phyloP scores from a whole-genome alignment of 164 flowering plant species.

The Dillenia turbinata region DNA sequence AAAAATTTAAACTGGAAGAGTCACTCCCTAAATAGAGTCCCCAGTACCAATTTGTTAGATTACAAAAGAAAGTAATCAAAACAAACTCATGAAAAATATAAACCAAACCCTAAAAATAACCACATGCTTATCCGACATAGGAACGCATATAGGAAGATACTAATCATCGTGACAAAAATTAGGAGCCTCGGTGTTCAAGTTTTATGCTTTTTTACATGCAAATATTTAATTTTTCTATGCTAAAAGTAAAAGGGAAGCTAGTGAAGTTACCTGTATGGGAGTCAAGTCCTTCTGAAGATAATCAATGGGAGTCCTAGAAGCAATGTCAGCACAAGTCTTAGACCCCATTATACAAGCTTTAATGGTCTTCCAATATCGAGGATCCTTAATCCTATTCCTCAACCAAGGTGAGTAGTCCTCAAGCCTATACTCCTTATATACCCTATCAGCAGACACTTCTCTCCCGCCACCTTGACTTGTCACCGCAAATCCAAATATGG shows the following conservation, averaged over 20 bases:
- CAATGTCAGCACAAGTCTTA: slow-evolving; percentile 62
- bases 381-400: slow-evolving; percentile 46
- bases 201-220: too few species aligned
- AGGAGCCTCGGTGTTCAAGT: too few species aligned
- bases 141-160: too few species aligned
- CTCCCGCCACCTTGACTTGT: slow-evolving; percentile 72
- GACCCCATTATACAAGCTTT: slow-evolving; percentile 75
- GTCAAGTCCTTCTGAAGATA: slow-evolving; percentile 66
- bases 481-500: slow-evolving; percentile 79
- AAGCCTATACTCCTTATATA: slow-evolving; percentile 69
- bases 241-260: background rate
- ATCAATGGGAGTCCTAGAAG: slow-evolving; percentile 77
- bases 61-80: too few species aligned
- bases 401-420: slow-evolving; percentile 74
- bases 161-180: too few species aligned
- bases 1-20: too few species aligned
- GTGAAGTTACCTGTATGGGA: slow-evolving; percentile 68
- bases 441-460: slow-evolving; percentile 43
- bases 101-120: too few species aligned
- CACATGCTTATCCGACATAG: too few species aligned
- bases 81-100: too few species aligned
- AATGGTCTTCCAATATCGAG: slow-evolving; percentile 61
- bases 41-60: too few species aligned
- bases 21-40: too few species aligned
- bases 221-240: too few species aligned